phyloP scores from a whole-genome alignment of 495 filamentous ascomycete species.

The Trichoderma erinaceum region DNA sequence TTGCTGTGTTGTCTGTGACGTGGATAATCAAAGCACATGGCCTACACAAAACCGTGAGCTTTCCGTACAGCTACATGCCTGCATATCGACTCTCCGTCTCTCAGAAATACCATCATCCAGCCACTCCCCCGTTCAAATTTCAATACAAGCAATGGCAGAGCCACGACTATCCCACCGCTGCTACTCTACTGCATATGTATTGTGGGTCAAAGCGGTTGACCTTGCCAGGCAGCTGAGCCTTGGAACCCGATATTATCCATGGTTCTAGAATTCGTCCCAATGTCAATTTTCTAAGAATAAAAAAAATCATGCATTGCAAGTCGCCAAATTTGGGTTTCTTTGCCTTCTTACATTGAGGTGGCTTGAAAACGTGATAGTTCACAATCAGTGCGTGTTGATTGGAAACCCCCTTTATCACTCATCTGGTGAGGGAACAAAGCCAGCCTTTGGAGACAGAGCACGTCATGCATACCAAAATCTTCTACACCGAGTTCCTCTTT shows the following conservation, averaged over 20 bases:
- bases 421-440: neutral
- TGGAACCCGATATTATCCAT: neutral
- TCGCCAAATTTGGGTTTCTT: neutral
- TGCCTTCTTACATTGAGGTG: neutral
- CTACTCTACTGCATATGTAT: neutral
- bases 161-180: neutral
- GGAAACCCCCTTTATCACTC: neutral
- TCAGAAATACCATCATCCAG: neutral
- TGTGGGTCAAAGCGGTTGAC: neutral
- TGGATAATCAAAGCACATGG: neutral
- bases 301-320: neutral
- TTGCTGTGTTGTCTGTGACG: neutral
- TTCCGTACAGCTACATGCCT: neutral
- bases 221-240: neutral
- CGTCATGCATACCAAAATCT: constrained; percentile 3
- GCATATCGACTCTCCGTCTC: neutral
- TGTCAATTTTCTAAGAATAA: neutral
- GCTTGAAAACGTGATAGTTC: neutral
- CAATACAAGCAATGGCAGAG: neutral
- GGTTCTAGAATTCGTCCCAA: neutral
- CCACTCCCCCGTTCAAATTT: neutral
- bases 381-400: neutral
- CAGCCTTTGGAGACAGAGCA: neutral
- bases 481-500: neutral
- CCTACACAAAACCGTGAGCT: neutral